Conservation (phyloP, 768 basidiomycete species). For the Lyophyllum semitale region DNA sequence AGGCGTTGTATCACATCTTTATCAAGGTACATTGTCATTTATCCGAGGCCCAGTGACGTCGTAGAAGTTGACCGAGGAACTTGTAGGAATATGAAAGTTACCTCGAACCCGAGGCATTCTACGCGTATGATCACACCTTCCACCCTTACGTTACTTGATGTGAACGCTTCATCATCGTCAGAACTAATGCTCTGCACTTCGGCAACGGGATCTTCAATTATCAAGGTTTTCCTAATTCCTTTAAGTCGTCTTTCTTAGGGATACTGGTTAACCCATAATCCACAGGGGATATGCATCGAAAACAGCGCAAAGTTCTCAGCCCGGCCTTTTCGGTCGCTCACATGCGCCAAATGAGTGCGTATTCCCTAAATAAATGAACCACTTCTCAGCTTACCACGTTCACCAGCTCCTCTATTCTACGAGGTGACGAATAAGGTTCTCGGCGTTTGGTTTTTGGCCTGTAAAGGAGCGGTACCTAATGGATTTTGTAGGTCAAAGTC, state of each 20-base stretch:
- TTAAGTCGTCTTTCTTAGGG: background rate
- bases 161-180: too few species aligned
- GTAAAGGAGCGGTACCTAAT: too few species aligned
- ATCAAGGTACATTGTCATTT: slow-evolving; percentile 28
- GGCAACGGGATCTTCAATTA: background rate
- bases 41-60: too few species aligned
- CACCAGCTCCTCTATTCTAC: slow-evolving; percentile 11
- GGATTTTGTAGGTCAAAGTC: too few species aligned
- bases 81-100: too few species aligned
- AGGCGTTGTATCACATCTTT: slow-evolving; percentile 36
- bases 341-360: slow-evolving; percentile 12
- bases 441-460: too few species aligned
- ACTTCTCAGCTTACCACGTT: background rate
- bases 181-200: background rate
- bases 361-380: background rate
- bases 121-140: too few species aligned
- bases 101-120: slow-evolving; percentile 4
- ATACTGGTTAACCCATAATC: background rate
- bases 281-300: slow-evolving; percentile 12
- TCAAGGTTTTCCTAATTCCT: background rate
- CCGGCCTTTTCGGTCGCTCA: slow-evolving; percentile 9
- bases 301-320: slow-evolving; percentile 13
- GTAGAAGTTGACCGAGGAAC: too few species aligned
- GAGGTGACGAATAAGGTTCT: too few species aligned
- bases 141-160: too few species aligned